Percentiles rank a stretch among this genome's conserved stretches.
Conservation (phyloP, 352 stramenopile species). For the Phytopythium mirpurense region DNA sequence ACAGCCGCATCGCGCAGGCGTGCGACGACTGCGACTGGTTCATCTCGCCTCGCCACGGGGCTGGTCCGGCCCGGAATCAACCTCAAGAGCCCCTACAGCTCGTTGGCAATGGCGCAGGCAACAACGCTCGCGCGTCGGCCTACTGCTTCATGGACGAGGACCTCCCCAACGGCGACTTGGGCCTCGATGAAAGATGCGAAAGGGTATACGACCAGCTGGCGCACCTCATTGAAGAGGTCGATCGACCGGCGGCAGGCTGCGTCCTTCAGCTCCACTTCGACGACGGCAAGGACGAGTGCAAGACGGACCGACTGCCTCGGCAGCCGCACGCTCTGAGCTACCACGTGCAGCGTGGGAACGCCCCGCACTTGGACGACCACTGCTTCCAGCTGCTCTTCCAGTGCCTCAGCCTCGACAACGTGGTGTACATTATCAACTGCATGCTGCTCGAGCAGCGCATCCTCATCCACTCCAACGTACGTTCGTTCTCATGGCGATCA, state of each 20-base stretch:
- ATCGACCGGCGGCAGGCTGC: not conserved
- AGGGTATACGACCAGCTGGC: conserved; percentile 2
- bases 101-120: conserved; percentile 4
- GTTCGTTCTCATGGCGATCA: too few relatives aligned
- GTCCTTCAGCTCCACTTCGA: conserved; percentile 3
- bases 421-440: conserved; percentile 79
- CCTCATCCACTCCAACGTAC: conserved; percentile 75
- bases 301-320: not conserved
- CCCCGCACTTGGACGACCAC: conserved; percentile 61
- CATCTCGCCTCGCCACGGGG: conserved; percentile 34
- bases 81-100: conserved; percentile 2
- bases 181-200: not conserved
- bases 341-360: conserved; percentile 55
- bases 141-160: not conserved
- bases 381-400: conserved; percentile 82
- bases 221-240: not conserved
- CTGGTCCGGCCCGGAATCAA: not conserved
- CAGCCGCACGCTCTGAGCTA: conserved; percentile 22
- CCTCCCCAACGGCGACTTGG: too few relatives aligned
- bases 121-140: conserved; percentile 8
- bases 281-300: not conserved
- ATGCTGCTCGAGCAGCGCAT: conserved; percentile 82
- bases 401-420: conserved; percentile 71
- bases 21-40: conserved; percentile 49
- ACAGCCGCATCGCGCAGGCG: conserved; percentile 39